These are phyloP conservation scores for Lasiosphaeria hispida DNA, from an alignment of 495 filamentous ascomycete species.

Conservation along the genomic window DNA sequence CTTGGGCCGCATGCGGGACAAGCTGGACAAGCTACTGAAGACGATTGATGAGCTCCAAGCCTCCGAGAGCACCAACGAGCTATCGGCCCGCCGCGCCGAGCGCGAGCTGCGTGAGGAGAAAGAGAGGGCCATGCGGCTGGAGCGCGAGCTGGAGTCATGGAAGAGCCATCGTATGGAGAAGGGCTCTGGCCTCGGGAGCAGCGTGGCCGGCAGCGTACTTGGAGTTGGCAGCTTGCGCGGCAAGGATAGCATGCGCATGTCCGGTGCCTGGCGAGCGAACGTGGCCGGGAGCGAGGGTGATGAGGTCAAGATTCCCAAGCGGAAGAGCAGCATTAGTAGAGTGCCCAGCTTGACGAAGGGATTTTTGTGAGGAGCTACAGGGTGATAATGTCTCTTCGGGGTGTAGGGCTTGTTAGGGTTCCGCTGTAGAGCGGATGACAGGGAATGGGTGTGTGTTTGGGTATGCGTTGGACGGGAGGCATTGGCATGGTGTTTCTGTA, in stretches of 20 bases:
- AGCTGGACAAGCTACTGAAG: conserved; percentile 79
- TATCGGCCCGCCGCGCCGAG: conserved; percentile 78
- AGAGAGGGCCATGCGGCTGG: conserved; percentile 77
- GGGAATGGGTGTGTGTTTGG: background rate
- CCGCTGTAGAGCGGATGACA: too few species aligned
- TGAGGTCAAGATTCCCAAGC: conserved; percentile 49
- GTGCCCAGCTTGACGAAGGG: conserved; percentile 54
- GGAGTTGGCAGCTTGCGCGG: conserved; percentile 35
- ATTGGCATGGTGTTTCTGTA: background rate
- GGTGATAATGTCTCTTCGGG: too few species aligned
- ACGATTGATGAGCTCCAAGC: conserved; percentile 93
- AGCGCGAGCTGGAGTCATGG: conserved; percentile 85
- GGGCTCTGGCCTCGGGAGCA: conserved; percentile 29
- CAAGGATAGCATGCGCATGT: conserved; percentile 37
- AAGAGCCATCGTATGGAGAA: conserved; percentile 70
- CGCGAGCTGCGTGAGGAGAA: conserved; percentile 86
- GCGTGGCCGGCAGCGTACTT: conserved; percentile 24
- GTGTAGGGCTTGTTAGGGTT: too few species aligned
- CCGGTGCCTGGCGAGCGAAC: conserved; percentile 28
- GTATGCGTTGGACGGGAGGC: background rate
- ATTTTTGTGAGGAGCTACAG: conserved; percentile 41
- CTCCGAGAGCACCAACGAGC: conserved; percentile 73
- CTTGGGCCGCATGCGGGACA: conserved; percentile 77
- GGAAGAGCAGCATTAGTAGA: conserved; percentile 56
- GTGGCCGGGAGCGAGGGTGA: conserved; percentile 22